phyloP scores from a whole-genome alignment of 83 land plant species.

The Larix sibirica region DNA sequence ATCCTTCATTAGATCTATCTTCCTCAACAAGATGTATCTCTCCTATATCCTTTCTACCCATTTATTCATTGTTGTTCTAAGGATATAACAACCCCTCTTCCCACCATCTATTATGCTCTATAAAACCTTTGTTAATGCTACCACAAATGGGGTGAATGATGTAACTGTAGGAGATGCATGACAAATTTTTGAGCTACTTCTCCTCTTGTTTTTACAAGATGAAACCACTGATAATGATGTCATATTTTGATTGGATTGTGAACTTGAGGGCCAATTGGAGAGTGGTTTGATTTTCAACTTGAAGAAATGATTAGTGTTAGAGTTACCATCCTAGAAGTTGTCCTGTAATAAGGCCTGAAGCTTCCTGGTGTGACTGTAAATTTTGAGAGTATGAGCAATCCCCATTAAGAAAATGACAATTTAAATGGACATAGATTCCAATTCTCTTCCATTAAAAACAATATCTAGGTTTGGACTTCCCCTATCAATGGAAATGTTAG shows the following conservation, averaged over 20 bases:
- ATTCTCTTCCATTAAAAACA: too few relatives aligned
- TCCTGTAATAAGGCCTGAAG: background rate
- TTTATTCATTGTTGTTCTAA: background rate
- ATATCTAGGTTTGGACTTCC: too few relatives aligned
- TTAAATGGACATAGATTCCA: too few relatives aligned
- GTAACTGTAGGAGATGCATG: background rate
- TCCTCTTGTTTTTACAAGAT: background rate
- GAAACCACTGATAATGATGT: background rate
- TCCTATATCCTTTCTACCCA: background rate
- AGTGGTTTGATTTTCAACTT: background rate
- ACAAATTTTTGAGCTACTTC: background rate
- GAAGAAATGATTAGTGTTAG: background rate
- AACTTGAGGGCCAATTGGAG: background rate
- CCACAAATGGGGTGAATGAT: conserved; percentile 1
- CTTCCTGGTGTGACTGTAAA: background rate
- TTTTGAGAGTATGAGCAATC: background rate
- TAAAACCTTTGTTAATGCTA: conserved; percentile 6
- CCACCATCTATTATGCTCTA: background rate
- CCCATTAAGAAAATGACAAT: conserved; percentile 6
- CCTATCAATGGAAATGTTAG: too few relatives aligned
- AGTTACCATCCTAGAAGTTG: background rate
- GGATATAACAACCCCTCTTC: background rate
- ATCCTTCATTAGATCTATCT: background rate
- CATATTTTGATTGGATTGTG: background rate
- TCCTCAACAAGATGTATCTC: background rate